Evolutionary conservation across 352 stramenopile genomes (phyloP), one percentile per base, ranked within the genome.

Genomic region (Elongisporangium anandrum): DNA sequence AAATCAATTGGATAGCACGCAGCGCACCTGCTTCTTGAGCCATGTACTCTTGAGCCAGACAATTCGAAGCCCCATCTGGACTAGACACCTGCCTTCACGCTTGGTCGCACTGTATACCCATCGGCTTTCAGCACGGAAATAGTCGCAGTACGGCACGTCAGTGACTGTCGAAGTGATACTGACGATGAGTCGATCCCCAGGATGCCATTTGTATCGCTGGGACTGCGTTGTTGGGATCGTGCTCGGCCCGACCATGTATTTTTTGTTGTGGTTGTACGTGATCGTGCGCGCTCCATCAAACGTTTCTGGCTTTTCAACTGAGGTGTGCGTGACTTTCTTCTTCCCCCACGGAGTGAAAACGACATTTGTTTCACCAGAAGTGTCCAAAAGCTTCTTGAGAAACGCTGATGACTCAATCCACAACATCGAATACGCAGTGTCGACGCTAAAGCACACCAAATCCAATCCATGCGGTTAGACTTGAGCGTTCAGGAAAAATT

Each of bases 161-260:
- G 81, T 81, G 56, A 95, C 74, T 9, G 68, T 73, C 7, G 86
- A 89, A 10, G 82, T 93, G 20, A 81, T 78, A 53, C 79, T 87
- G 26, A 95, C 66, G 50, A 93, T 63, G n/a, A 95, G 69, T 7
- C 74, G 77, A 29, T 53, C 72, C 10, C 56, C 52, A 7, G 59
- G 56, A 15, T 72, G 68, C 55, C 83, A 88, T 38, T 70, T 66
- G 65, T 87, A 93, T 20, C 84, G 75, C 57, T 94, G 82, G 8
- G 73, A 77, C 58, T 94, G 84, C 16, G 63, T 64, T 1, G 86
- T 95, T 1, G 86, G 86, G 54, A 95, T 94, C 38, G 69, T 65
- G 55, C 82, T 90, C 0, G 86, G 84, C 0, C 86, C 86, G 17
- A 95, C 80, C 66, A 95, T 90, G 60, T 94, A 94, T 64, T 95